Evolutionary conservation across 257 asterid species (phyloP).

Genomic region (Salvia miltiorrhiza): DNA sequence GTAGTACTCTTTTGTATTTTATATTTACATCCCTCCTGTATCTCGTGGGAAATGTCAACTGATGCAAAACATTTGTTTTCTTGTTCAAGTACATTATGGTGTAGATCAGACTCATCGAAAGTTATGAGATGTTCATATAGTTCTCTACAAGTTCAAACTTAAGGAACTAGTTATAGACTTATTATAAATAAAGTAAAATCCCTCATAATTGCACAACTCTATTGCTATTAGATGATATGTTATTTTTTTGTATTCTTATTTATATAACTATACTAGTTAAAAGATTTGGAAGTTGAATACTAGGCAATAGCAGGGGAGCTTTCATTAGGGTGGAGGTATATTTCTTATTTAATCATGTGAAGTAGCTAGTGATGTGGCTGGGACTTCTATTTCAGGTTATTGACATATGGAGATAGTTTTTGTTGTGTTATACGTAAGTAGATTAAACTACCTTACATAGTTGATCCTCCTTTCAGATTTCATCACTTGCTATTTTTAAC

Average conservation of each 20-base stretch:
- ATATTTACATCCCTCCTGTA: background rate
- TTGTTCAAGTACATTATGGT: background rate
- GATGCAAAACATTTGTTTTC: background rate
- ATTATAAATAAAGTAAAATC: background rate
- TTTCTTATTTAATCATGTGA: background rate
- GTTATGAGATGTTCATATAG: too few relatives aligned
- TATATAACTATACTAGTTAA: background rate
- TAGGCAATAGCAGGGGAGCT: background rate
- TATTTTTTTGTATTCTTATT: background rate
- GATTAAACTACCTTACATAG: background rate
- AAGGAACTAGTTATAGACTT: background rate
- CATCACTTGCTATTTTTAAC: background rate
- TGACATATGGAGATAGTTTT: background rate
- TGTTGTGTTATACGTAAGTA: background rate
- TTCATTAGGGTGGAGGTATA: background rate
- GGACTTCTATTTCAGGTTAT: constrained; percentile 1
- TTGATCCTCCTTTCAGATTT: background rate
- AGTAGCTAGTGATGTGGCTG: background rate
- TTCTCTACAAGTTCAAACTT: background rate
- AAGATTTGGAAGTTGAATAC: background rate
- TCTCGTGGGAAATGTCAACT: constrained; percentile 8
- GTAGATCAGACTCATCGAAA: too few relatives aligned
- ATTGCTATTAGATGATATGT: background rate
- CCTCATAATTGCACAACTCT: background rate
- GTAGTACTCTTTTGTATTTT: constrained; percentile 37